Evolutionary conservation across 208 protist species (phyloP).

Genomic region (Leishmania aethiopica): DNA sequence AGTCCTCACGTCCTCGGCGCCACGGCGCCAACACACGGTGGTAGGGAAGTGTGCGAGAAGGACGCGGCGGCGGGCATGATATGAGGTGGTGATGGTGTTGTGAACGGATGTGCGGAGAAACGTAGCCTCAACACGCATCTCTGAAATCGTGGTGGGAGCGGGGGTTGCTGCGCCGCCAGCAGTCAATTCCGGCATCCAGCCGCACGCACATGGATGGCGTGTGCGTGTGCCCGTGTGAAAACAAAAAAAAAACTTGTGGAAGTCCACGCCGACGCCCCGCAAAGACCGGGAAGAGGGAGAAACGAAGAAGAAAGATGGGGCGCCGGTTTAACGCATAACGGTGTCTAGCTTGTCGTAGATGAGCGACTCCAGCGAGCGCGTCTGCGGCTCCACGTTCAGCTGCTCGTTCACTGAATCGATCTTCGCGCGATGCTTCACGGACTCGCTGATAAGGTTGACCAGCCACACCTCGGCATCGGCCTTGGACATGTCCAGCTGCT

Average conservation of each 20-base stretch:
- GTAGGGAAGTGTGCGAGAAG: not conserved
- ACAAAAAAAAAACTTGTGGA: not conserved
- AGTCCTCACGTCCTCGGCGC: not conserved
- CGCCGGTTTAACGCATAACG: slow-evolving; percentile 23
- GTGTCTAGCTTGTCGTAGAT: slow-evolving; percentile 83
- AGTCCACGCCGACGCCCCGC: not conserved
- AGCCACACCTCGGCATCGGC: slow-evolving; percentile 90
- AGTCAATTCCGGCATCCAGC: not conserved
- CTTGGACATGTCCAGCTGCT: slow-evolving; percentile 68
- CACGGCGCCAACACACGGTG: not conserved
- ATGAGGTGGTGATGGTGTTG: too few species aligned
- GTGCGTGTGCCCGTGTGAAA: not conserved
- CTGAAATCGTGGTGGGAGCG: not conserved
- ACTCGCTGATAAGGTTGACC: slow-evolving; percentile 90
- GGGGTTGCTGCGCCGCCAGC: not conserved
- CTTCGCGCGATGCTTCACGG: slow-evolving; percentile 88
- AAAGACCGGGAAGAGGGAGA: not conserved
- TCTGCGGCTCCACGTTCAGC: slow-evolving; percentile 80
- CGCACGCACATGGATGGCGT: not conserved
- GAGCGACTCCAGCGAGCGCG: slow-evolving; percentile 67
- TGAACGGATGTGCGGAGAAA: not conserved
- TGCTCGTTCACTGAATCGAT: slow-evolving; percentile 90
- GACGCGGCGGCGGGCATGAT: not conserved
- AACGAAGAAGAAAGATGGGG: not conserved
- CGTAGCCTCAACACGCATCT: not conserved